phyloP scores from a whole-genome alignment of 2,329 filamentous ascomycete genomes.

The Paracorniculantispora psalliotae region DNA sequence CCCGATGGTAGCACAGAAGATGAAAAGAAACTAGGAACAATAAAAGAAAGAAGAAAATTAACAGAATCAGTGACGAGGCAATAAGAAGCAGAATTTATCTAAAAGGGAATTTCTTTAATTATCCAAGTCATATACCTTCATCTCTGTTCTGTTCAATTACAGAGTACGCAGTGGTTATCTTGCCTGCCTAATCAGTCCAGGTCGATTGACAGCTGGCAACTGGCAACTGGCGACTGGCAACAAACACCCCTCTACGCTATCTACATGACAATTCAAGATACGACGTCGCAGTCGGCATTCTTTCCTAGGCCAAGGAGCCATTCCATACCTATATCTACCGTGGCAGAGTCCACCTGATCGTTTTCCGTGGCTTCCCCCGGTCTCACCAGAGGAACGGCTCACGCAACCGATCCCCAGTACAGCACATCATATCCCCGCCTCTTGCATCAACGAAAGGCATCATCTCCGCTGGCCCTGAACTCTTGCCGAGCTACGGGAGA shows the following conservation, averaged over 20 bases:
- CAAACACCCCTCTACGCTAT: background rate
- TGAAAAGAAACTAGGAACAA: too few species aligned
- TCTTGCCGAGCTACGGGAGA: background rate
- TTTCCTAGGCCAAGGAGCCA: background rate
- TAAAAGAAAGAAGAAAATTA: too few species aligned
- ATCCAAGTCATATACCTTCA: too few species aligned
- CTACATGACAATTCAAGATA: background rate
- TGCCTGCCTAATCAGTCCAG: too few species aligned
- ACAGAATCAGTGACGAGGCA: too few species aligned
- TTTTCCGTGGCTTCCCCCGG: background rate
- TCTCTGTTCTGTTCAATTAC: too few species aligned
- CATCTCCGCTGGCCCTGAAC: background rate
- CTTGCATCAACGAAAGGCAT: constrained; percentile 10
- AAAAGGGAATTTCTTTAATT: too few species aligned
- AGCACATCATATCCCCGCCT: constrained; percentile 11
- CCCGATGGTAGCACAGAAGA: too few species aligned
- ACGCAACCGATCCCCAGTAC: background rate
- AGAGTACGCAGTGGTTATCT: too few species aligned
- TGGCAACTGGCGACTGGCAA: background rate
- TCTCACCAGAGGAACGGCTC: background rate
- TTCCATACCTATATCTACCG: background rate
- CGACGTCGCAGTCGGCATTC: background rate
- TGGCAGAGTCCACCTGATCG: background rate
- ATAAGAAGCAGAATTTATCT: too few species aligned
- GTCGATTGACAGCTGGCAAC: background rate